Percentiles rank a stretch among this genome's conserved stretches.
phyloP scores from a whole-genome alignment of 345 rosid species.

The Schrenkiella parvula region DNA sequence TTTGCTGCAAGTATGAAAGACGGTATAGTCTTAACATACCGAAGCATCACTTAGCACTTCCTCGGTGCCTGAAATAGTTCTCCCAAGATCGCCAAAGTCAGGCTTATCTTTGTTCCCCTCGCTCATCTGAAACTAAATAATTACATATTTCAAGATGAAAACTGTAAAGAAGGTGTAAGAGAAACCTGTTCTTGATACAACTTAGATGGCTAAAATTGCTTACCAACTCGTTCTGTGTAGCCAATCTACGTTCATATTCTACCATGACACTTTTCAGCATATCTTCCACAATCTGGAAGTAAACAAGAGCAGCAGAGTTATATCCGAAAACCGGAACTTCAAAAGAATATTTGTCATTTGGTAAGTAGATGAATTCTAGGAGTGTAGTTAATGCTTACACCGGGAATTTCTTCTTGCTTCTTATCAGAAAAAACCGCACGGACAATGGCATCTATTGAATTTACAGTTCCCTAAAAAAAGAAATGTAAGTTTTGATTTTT shows the following conservation, averaged over 20 bases:
- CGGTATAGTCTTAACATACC: neutral
- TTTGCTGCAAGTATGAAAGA: neutral
- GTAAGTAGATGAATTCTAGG: neutral
- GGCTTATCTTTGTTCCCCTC: neutral
- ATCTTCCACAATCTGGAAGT: slow-evolving; percentile 68
- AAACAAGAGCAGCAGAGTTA: slow-evolving; percentile 19
- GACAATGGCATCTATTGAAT: slow-evolving; percentile 56
- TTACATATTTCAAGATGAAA: slow-evolving; percentile 6
- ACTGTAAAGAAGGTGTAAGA: neutral
- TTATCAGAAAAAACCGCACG: slow-evolving; percentile 58
- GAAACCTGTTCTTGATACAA: neutral
- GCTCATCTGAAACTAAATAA: neutral
- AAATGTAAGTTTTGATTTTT: neutral
- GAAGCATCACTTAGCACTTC: slow-evolving; percentile 13
- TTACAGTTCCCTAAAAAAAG: slow-evolving; percentile 37
- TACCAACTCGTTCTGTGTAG: slow-evolving; percentile 57
- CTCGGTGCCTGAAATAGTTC: slow-evolving; percentile 2
- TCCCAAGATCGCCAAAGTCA: slow-evolving; percentile 8
- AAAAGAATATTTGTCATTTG: neutral
- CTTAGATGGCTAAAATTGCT: slow-evolving; percentile 19
- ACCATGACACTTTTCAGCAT: slow-evolving; percentile 69
- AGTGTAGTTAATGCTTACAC: slow-evolving; percentile 38
- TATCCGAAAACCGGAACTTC: neutral
- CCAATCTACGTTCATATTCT: slow-evolving; percentile 70
- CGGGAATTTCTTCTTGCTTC: slow-evolving; percentile 72